These are phyloP conservation scores for Pseudopediastrum boryanum DNA, from an alignment of 139 green algal species.

Conservation along the genomic window DNA sequence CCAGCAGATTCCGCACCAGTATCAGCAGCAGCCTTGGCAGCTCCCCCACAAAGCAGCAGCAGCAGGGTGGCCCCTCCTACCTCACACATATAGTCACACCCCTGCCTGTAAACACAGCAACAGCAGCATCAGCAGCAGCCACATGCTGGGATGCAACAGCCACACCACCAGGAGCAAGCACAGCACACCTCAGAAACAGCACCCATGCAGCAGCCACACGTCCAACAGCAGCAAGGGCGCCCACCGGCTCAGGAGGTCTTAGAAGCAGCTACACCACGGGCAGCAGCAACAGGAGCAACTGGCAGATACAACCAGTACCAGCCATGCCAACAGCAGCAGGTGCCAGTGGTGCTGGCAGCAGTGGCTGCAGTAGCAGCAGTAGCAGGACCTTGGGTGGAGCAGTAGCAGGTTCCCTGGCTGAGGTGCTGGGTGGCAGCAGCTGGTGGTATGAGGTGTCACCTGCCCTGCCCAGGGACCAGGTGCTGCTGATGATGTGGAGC, in stretches of 20 bases:
- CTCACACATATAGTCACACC: slow-evolving; percentile 7
- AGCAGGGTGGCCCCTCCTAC: background rate
- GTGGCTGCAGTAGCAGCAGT: too few species aligned
- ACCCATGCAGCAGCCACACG: slow-evolving; percentile 27
- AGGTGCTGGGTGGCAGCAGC: slow-evolving; percentile 4
- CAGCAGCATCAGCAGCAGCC: slow-evolving; percentile 4
- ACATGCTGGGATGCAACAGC: background rate
- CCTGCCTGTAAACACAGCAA: too few species aligned
- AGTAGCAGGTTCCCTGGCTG: background rate
- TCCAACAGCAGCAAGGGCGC: slow-evolving; percentile 8
- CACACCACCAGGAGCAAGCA: slow-evolving; percentile 19
- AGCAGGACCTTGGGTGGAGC: too few species aligned
- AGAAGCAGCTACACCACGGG: background rate
- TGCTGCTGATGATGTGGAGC: slow-evolving; percentile 62
- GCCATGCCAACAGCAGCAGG: background rate
- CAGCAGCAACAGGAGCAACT: slow-evolving; percentile 16
- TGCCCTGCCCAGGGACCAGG: slow-evolving; percentile 51
- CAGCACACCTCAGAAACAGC: too few species aligned
- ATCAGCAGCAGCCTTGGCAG: background rate
- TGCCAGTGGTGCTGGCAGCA: slow-evolving; percentile 2
- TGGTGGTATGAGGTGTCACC: slow-evolving; percentile 63
- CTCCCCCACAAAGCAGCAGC: slow-evolving; percentile 4
- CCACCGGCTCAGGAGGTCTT: background rate
- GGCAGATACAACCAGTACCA: too few species aligned
- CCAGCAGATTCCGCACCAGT: too few species aligned